phyloP scores from a whole-genome alignment of 768 basidiomycete genomes.

The Psilocybe cyanescens region DNA sequence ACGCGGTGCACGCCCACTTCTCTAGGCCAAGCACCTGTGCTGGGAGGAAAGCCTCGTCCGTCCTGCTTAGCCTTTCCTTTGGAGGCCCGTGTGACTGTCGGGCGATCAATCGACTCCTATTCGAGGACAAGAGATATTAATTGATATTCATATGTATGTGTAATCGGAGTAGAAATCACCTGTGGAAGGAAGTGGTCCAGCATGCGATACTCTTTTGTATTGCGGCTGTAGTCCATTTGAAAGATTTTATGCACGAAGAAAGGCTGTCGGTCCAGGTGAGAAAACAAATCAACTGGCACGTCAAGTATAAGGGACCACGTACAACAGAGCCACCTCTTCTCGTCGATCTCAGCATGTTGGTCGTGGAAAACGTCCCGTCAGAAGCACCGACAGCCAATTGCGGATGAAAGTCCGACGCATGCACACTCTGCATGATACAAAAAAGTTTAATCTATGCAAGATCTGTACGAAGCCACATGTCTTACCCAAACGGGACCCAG shows the following conservation, averaged over 20 bases:
- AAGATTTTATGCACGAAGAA: slow-evolving; percentile 82
- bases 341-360: slow-evolving; percentile 69
- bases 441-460: neutral
- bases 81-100: slow-evolving; percentile 40
- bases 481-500: slow-evolving; percentile 85
- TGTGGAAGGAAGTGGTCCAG: slow-evolving; percentile 84
- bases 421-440: slow-evolving; percentile 54
- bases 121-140: neutral
- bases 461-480: slow-evolving; percentile 6
- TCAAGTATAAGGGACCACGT: slow-evolving; percentile 30
- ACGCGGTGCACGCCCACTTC: slow-evolving; percentile 81
- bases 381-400: slow-evolving; percentile 82
- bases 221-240: slow-evolving; percentile 86
- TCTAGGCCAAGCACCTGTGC: slow-evolving; percentile 77
- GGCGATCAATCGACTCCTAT: slow-evolving; percentile 58
- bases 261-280: slow-evolving; percentile 46
- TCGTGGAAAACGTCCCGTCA: slow-evolving; percentile 82
- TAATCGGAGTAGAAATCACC: slow-evolving; percentile 34
- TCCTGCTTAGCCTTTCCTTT: slow-evolving; percentile 34
- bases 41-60: slow-evolving; percentile 28
- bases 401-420: slow-evolving; percentile 84
- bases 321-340: slow-evolving; percentile 76
- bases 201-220: slow-evolving; percentile 79
- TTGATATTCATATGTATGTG: neutral
- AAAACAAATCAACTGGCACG: neutral